Conservation (phyloP, 352 stramenopile species). For the Globisporangium mamillatum region DNA sequence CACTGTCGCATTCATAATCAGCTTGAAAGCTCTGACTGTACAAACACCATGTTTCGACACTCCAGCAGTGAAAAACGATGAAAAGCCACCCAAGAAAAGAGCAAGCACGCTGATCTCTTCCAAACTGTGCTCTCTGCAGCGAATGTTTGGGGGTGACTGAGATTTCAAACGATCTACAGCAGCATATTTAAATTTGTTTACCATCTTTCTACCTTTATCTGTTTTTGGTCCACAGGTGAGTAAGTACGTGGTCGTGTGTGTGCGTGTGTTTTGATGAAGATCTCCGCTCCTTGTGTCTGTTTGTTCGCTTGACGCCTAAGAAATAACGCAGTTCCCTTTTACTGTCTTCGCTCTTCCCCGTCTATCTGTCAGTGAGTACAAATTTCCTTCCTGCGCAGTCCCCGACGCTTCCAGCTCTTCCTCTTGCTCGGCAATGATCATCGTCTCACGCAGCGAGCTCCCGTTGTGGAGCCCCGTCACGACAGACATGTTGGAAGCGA, state of each 20-base stretch:
- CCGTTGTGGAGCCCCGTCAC: conserved; percentile 44
- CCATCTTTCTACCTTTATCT: background rate
- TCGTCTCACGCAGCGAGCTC: conserved; percentile 57
- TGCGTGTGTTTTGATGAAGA: background rate
- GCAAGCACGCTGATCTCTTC: background rate
- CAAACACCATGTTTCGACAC: background rate
- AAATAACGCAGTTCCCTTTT: conserved; percentile 24
- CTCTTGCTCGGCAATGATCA: conserved; percentile 66
- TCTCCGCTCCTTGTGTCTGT: background rate
- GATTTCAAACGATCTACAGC: background rate
- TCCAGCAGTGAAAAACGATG: background rate
- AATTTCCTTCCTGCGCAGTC: background rate
- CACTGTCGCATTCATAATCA: background rate
- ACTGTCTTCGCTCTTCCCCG: conserved; percentile 11
- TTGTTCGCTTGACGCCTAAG: conserved; percentile 7
- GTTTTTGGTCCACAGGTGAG: too few relatives aligned
- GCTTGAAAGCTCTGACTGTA: background rate
- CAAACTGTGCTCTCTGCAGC: conserved; percentile 40
- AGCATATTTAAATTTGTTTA: background rate
- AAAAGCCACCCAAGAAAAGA: background rate
- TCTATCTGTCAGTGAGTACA: conserved; percentile 16
- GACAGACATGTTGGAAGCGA: conserved; percentile 64
- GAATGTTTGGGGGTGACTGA: conserved; percentile 40
- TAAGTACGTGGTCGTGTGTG: background rate
- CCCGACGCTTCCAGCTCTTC: conserved; percentile 28